These are phyloP conservation scores for Pseudopyricularia cyperi DNA, from an alignment of 2,329 filamentous ascomycete species.

Conservation along the genomic window DNA sequence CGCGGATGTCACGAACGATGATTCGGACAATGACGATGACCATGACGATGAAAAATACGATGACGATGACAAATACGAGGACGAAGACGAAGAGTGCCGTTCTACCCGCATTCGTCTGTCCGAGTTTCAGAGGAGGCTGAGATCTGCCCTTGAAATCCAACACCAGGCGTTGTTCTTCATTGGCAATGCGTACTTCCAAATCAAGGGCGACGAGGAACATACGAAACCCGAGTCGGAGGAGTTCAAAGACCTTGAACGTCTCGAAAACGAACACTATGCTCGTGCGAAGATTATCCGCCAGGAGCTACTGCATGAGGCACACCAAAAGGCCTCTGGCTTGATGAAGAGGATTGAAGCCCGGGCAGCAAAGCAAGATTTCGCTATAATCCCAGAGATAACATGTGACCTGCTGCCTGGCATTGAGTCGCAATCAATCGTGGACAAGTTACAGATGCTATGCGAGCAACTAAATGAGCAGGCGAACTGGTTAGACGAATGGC, in stretches of 20 bases:
- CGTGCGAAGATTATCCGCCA: conserved; percentile 62
- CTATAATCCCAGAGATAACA: conserved; percentile 48
- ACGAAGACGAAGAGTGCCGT: too few species aligned
- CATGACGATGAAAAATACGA: conserved; percentile 15
- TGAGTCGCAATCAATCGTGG: conserved; percentile 54
- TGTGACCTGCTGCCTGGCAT: conserved; percentile 48
- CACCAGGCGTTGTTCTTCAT: conserved; percentile 78
- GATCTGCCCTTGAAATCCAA: conserved; percentile 62
- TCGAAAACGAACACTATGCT: conserved; percentile 65
- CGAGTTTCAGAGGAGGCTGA: conserved; percentile 51
- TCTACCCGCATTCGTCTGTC: conserved; percentile 27
- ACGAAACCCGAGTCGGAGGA: conserved; percentile 55
- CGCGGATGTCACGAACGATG: not conserved
- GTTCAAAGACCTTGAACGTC: conserved; percentile 51
- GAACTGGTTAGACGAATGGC: conserved; percentile 58
- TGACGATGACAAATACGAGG: too few species aligned
- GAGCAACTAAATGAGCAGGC: conserved; percentile 60
- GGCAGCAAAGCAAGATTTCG: conserved; percentile 40
- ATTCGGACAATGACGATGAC: conserved; percentile 18
- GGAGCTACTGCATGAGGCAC: conserved; percentile 58
- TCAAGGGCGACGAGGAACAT: conserved; percentile 56
- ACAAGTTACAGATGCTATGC: conserved; percentile 53
- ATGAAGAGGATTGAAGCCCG: conserved; percentile 51
- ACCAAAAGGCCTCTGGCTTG: conserved; percentile 42
- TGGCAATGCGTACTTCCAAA: conserved; percentile 71